Evolutionary conservation across 2,329 filamentous ascomycete species (phyloP).

Genomic region (Hypoxylon sp.): DNA sequence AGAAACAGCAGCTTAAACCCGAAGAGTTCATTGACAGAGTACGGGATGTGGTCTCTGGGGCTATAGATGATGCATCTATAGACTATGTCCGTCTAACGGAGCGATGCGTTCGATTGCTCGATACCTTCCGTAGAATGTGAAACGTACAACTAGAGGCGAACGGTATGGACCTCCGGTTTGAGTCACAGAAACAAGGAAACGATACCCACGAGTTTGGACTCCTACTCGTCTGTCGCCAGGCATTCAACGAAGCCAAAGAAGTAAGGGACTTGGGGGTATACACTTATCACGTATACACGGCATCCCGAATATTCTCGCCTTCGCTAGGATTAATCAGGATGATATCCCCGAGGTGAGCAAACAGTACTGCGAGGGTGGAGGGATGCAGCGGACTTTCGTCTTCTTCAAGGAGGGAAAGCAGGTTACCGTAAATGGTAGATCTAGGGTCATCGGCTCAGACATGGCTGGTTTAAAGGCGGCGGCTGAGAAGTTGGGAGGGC

Average conservation of each 20-base stretch:
- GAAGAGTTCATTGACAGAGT: not conserved
- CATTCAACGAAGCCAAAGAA: not conserved
- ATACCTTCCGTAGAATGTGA: not conserved
- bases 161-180: not conserved
- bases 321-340: not conserved
- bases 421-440: not conserved
- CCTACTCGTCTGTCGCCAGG: not conserved
- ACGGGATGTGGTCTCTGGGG: not conserved
- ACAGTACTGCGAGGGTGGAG: not conserved
- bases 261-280: not conserved
- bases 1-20: not conserved
- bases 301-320: not conserved
- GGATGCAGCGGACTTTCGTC: conserved; percentile 1
- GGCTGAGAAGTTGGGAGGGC: not conserved
- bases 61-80: not conserved
- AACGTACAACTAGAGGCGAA: not conserved
- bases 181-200: not conserved
- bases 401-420: conserved; percentile 11
- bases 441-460: not conserved
- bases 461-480: not conserved
- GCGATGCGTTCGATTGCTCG: not conserved
- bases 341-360: not conserved
- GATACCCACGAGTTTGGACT: not conserved
- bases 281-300: not conserved
- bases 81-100: conserved; percentile 9